Evolutionary conservation across 306 rosid genomes (phyloP).

Genomic region (Cucumis hystrix): DNA sequence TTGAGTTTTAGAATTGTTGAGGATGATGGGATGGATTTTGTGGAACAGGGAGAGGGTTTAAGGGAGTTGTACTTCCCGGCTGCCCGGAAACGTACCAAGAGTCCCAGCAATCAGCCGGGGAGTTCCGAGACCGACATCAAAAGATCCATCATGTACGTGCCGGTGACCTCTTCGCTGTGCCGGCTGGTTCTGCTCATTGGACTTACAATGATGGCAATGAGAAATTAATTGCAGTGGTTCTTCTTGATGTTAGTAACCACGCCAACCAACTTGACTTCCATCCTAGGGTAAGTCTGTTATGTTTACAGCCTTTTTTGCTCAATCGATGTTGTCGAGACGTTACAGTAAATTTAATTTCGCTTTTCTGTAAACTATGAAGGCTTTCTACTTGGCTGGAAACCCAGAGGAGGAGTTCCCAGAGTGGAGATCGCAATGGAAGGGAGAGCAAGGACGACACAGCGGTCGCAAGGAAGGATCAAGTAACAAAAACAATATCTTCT

Average conservation of each 20-base stretch:
- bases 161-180: constrained; percentile 27
- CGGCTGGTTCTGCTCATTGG: constrained; percentile 28
- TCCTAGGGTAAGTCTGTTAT: constrained; percentile 30
- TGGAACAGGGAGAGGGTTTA: constrained; percentile 18
- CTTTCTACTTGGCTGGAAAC: constrained; percentile 50
- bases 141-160: constrained; percentile 19
- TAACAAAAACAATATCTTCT: constrained; percentile 36
- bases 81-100: constrained; percentile 35
- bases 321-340: too few species aligned
- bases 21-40: too few species aligned
- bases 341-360: background rate
- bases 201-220: constrained; percentile 16
- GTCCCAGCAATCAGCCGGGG: constrained; percentile 7
- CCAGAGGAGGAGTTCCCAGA: constrained; percentile 28
- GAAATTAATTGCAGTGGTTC: constrained; percentile 20
- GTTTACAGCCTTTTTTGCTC: too few species aligned
- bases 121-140: constrained; percentile 19
- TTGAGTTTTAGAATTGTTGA: too few species aligned
- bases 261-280: constrained; percentile 44
- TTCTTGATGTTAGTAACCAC: constrained; percentile 24
- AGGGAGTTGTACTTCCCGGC: constrained; percentile 19
- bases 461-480: background rate
- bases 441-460: background rate
- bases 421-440: background rate
- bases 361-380: constrained; percentile 10